These are phyloP conservation scores for Priceomyces haplophilus DNA, from an alignment of 805 yeast species.

Conservation along the genomic window DNA sequence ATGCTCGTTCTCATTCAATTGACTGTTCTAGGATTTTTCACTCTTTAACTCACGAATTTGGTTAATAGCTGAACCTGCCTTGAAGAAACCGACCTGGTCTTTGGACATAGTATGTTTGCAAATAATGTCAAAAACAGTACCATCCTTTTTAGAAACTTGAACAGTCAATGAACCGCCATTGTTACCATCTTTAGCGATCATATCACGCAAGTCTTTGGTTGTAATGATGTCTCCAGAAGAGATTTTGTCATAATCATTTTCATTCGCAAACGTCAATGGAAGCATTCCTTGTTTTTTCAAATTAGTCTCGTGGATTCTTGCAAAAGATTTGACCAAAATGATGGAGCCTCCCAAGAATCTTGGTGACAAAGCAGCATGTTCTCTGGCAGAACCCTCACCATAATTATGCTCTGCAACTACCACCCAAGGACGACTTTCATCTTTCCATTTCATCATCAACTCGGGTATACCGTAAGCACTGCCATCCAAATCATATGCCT, in stretches of 20 bases:
- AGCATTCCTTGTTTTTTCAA: conserved; percentile 97
- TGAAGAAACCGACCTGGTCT: conserved; percentile 94
- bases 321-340: conserved; percentile 89
- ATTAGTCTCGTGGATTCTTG: conserved; percentile 97
- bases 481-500: conserved; percentile 84
- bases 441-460: conserved; percentile 92
- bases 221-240: conserved; percentile 73
- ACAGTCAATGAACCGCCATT: conserved; percentile 80
- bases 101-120: conserved; percentile 95
- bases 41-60: conserved; percentile 61
- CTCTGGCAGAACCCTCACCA: conserved; percentile 99
- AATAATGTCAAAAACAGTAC: conserved; percentile 64
- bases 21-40: not conserved
- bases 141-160: conserved; percentile 71
- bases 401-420: conserved; percentile 97
- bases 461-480: conserved; percentile 83
- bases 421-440: conserved; percentile 80
- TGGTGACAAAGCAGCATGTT: conserved; percentile 96
- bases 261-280: conserved; percentile 90
- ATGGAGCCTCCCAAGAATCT: conserved; percentile 89
- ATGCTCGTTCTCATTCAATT: not conserved
- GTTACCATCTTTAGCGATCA: conserved; percentile 78
- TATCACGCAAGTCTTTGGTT: conserved; percentile 69
- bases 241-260: conserved; percentile 80
- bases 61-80: conserved; percentile 96